Conservation (phyloP, 768 basidiomycete species). For the Hortiboletus campestris region DNA sequence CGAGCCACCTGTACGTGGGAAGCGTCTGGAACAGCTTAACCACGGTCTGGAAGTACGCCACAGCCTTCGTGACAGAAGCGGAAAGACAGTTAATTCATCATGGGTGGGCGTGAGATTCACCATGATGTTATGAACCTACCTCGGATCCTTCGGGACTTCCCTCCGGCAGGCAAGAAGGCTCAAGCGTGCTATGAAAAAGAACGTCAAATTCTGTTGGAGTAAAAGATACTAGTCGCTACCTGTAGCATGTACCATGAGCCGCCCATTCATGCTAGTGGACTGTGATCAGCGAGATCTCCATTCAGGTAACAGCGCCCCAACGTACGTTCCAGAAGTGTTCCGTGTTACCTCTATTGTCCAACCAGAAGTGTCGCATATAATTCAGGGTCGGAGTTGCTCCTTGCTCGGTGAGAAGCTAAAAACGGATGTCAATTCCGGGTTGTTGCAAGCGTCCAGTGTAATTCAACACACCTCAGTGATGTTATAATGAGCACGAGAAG, state of each 20-base stretch:
- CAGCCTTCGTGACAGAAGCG: constrained; percentile 43
- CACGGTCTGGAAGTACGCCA: constrained; percentile 57
- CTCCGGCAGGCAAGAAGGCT: constrained; percentile 52
- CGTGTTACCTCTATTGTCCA: constrained; percentile 56
- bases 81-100: not conserved
- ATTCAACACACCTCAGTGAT: constrained; percentile 38
- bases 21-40: constrained; percentile 63
- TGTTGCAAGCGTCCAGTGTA: not conserved
- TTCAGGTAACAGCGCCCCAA: not conserved
- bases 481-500: constrained; percentile 41
- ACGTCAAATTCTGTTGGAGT: not conserved
- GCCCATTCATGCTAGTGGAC: constrained; percentile 62
- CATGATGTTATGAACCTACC: constrained; percentile 30
- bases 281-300: not conserved
- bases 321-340: constrained; percentile 72
- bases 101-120: not conserved
- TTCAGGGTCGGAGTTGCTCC: constrained; percentile 56
- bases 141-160: constrained; percentile 61
- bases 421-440: not conserved
- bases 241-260: constrained; percentile 58
- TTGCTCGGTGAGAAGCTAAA: constrained; percentile 51
- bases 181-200: constrained; percentile 47
- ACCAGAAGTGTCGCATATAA: constrained; percentile 65
- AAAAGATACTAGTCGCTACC: constrained; percentile 5
- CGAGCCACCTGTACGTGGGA: constrained; percentile 74